Base-by-base conservation (phyloP, 179 eudicot species). In the Monotropa hypopitys region DNA sequence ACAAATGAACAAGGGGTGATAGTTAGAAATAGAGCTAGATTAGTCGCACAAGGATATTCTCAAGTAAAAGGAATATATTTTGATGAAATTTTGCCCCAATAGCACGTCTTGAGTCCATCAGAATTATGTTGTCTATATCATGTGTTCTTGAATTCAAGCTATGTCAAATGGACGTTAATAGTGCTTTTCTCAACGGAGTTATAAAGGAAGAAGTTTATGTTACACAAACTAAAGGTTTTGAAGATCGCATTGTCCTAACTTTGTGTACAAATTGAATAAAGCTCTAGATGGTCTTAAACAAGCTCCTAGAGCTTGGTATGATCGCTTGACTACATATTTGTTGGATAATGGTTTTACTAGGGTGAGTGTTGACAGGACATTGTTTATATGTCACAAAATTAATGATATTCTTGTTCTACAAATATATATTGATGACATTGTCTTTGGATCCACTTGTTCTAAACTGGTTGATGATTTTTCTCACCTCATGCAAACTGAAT, bases 361-460 rank as follows among this genome's bases (percentile, higher is more conserved):
- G 2, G 40, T 3, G 2, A 38, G 2, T 1, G 40, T 38, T 1
- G 40, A 38, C 5, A 38, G 5, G 5, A 38, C 40, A 0, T 5
- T 38, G 0, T 38, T 38, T 38, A 5, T 38, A 0, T 0, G 5
- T 0, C 40, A 0, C 2, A 1, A 38, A 5, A 1, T 0, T 5
- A 38, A 38, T 2, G 4, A 38, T 5, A 0, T 38, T 0, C 5
- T 38, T 2, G 40, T 38, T 0, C 4, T 1, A 2, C 40, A 38
- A 38, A 1, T 57, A 0, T 57, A 23, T 23, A 32, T 57, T 2
- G 65, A 21, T 57, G 65, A 57, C 7, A 57, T 57, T 0, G 5
- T 38, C 5, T 38, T 38, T 38, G 40, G 40, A 0, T 38, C 40
- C 0, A 38, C 40, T 0, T 38, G 4, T 0, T 5, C 40, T 0